Evolutionary conservation across 768 basidiomycete species (phyloP).

Genomic region (Mycena filopes): DNA sequence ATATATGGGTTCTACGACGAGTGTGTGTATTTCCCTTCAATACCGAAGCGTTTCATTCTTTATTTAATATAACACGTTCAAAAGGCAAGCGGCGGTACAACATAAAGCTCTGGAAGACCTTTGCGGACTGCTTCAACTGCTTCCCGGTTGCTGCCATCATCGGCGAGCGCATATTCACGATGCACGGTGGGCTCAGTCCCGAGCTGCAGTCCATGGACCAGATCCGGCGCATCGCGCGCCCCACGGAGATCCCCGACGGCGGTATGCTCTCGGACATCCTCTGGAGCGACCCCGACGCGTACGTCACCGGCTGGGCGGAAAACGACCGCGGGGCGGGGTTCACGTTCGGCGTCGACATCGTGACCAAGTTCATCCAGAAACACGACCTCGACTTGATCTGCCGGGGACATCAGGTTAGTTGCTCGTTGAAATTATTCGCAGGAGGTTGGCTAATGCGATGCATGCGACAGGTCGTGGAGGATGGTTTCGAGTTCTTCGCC

Average conservation of each 20-base stretch:
- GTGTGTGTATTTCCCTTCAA: slow-evolving; percentile 1
- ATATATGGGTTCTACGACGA: slow-evolving; percentile 16
- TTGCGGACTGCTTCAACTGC: slow-evolving; percentile 99
- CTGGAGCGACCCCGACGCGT: slow-evolving; percentile 99
- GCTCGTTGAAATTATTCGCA: neutral
- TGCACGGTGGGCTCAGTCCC: slow-evolving; percentile 97
- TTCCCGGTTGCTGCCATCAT: slow-evolving; percentile 99
- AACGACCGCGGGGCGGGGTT: slow-evolving; percentile 99
- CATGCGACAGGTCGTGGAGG: slow-evolving; percentile 98
- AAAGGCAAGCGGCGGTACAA: slow-evolving; percentile 99
- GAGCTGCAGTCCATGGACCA: slow-evolving; percentile 99
- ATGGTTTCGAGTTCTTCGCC: slow-evolving; percentile 58
- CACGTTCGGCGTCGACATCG: slow-evolving; percentile 97
- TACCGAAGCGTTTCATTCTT: too few relatives aligned
- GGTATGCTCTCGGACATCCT: slow-evolving; percentile 94
- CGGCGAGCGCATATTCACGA: slow-evolving; percentile 99
- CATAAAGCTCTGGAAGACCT: slow-evolving; percentile 54
- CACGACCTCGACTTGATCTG: slow-evolving; percentile 99
- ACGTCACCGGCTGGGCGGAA: slow-evolving; percentile 98
- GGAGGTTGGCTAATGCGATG: neutral
- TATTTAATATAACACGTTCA: too few relatives aligned
- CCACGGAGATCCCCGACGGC: slow-evolving; percentile 98
- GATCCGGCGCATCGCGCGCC: slow-evolving; percentile 98
- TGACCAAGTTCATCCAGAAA: slow-evolving; percentile 96
- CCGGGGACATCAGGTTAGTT: slow-evolving; percentile 89